phyloP scores from a whole-genome alignment of 192 early-diverging fungal genomes.

The Backusella tuberculispora region DNA sequence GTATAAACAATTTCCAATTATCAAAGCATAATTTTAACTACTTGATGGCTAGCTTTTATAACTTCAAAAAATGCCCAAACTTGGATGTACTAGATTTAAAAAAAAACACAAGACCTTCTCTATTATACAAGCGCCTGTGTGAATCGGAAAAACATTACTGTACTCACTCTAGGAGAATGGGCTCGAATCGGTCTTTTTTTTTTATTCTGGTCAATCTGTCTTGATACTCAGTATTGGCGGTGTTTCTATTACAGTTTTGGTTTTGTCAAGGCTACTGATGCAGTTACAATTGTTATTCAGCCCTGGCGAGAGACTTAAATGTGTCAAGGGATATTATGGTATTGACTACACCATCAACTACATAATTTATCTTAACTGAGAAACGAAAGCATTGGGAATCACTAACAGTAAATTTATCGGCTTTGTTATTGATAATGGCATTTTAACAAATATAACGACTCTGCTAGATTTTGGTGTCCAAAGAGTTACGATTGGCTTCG shows the following conservation, averaged over 20 bases:
- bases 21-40: no score
- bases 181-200: not conserved
- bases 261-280: constrained; percentile 24
- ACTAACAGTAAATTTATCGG: constrained; percentile 18
- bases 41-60: no score
- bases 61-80: no score
- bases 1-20: no score
- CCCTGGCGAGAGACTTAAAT: constrained; percentile 21
- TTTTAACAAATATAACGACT: constrained; percentile 13
- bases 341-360: constrained; percentile 23
- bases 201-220: constrained; percentile 5
- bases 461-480: constrained; percentile 1
- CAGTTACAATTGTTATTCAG: constrained; percentile 27
- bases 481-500: constrained; percentile 22
- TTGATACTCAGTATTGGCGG: constrained; percentile 29
- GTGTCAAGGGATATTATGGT: constrained; percentile 9
- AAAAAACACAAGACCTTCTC: no score
- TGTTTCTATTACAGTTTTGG: constrained; percentile 19
- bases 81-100: no score
- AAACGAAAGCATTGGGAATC: constrained; percentile 20
- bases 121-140: no score
- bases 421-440: constrained; percentile 30
- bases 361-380: constrained; percentile 18
- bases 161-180: no score
- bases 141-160: no score